Base-by-base conservation (phyloP, 2,329 filamentous ascomycete species). In the Alternaria rosae region DNA sequence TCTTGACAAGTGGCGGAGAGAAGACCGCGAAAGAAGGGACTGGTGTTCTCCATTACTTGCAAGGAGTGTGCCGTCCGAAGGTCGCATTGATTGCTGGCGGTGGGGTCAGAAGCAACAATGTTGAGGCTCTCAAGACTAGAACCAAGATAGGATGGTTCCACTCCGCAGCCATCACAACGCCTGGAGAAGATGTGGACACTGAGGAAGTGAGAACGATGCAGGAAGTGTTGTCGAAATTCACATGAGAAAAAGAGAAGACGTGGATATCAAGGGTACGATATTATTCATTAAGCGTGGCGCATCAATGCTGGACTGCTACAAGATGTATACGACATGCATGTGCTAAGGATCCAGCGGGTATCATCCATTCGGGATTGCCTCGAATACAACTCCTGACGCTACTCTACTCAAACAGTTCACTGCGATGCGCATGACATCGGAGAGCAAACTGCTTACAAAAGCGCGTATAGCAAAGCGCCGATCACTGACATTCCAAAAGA, bases 1-100 rank as follows among this genome's bases (percentile, higher is more conserved):
- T 88, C 11, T 73, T 88, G 21, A 86, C 84, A 5, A 85, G 82
- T 48, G 85, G 85, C 2, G 75, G 82, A 8, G 45, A 66, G 62
- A 41, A 67, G 11, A 74, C 69, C 23, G 80, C 81, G 47, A 54
- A 76, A 41, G 65, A 78, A 28, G 82, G 83, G 3, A 57, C 72
- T 2, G 72, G 76, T 3, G 60, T 55, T 43, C 70, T 85, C 5
- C 60, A 54, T n/a, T 44, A 65, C 42, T 60, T 82, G 26, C 72
- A 79, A 32, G 30, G 15, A 13, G 30, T 15, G 30, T 32, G 30
- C 30, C 30, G 13, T 32, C 30, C 30, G 6, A 32, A 32, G 26
- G 26, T 38, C 32, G n/a, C 76, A 1, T 73, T 88, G 23, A 84
- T 87, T 59, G 73, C 83, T 15, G 85, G 85, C 0, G 85, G 85